These are phyloP conservation scores for Boechera retrofracta DNA, from an alignment of 345 rosid genomes.

Conservation along the genomic window DNA sequence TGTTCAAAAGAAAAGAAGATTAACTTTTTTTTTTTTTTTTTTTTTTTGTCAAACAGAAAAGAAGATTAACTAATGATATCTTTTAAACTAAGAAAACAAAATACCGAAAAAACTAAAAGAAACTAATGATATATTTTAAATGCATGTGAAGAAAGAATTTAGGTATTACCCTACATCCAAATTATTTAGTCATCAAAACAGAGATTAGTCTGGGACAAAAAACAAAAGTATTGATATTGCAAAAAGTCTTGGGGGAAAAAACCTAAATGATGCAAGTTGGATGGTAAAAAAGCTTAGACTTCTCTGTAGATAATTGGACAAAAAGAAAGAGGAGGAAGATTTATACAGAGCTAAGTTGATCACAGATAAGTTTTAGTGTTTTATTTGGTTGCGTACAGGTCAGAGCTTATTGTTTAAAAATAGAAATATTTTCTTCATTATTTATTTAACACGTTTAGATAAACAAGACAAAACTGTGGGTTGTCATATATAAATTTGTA, in stretches of 20 bases:
- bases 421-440: slow-evolving; percentile 3
- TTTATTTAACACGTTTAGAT: slow-evolving; percentile 25
- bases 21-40: no score
- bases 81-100: slow-evolving; percentile 4
- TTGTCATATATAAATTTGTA: slow-evolving; percentile 10
- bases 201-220: background rate
- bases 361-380: slow-evolving; percentile 36
- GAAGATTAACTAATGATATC: slow-evolving; percentile 3
- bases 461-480: slow-evolving; percentile 17
- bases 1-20: slow-evolving; percentile 13
- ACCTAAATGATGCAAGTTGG: slow-evolving; percentile 13
- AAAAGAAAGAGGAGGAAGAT: slow-evolving; percentile 6
- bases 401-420: slow-evolving; percentile 31
- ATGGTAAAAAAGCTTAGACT: slow-evolving; percentile 3
- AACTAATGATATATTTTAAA: background rate
- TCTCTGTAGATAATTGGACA: slow-evolving; percentile 7
- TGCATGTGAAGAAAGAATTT: background rate
- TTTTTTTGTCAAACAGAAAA: no score
- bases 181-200: slow-evolving; percentile 17
- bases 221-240: background rate
- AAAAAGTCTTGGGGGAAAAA: background rate
- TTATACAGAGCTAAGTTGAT: slow-evolving; percentile 35
- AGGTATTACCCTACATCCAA: slow-evolving; percentile 24
- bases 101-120: background rate
- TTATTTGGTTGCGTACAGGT: slow-evolving; percentile 41